Evolutionary conservation across 2,329 filamentous ascomycete genomes (phyloP), one percentile per base, ranked within the genome.

Genomic region (Diplodia intermedia): DNA sequence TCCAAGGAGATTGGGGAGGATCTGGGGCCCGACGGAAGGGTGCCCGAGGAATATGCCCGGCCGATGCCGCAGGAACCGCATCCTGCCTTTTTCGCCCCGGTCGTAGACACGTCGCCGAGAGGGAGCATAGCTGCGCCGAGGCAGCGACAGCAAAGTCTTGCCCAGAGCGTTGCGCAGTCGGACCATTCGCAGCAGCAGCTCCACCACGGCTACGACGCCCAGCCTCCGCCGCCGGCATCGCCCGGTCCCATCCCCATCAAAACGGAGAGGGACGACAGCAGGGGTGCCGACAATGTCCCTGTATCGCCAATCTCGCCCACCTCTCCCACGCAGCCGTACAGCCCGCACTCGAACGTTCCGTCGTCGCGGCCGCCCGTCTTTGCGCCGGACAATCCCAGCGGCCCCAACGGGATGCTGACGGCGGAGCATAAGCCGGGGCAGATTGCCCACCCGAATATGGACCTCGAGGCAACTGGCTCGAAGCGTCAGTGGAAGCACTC

Each of bases 381-480:
- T 71, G 75, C 76, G 4, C 79, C 79, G 3, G 73, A 76, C 60
- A 75, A 78, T 8, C 70, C 75, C 1, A 73, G 75, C 29, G 78
- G 78, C n/a, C 79, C 79, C 2, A 81, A 80, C 63, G 78, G 78
- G 7, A 72, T 79, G 0, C 74, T 77, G 63, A 75, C 76, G 47
- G 69, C 73, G 1, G 70, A 75, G 20, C 78, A 81, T 67, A 76
- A 77, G 65, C 79, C 79, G 0, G 79, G 79, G 50, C 79, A 80
- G 69, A 79, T 83, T 71, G 74, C 79, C 65, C 80, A 80, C 69
- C 73, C 77, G 20, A 76, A 82, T 75, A 77, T 83, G 81, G 72
- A 74, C 57, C 56, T 74, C 72, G 69, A 74, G 61, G 47, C 55
- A 1, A 69, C 75, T 61, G 54, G 66, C 18, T 53, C 55, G 1